Evolutionary conservation across 2,329 filamentous ascomycete genomes (phyloP), one percentile per base, ranked within the genome.

Genomic region (Penicillium hordei): DNA sequence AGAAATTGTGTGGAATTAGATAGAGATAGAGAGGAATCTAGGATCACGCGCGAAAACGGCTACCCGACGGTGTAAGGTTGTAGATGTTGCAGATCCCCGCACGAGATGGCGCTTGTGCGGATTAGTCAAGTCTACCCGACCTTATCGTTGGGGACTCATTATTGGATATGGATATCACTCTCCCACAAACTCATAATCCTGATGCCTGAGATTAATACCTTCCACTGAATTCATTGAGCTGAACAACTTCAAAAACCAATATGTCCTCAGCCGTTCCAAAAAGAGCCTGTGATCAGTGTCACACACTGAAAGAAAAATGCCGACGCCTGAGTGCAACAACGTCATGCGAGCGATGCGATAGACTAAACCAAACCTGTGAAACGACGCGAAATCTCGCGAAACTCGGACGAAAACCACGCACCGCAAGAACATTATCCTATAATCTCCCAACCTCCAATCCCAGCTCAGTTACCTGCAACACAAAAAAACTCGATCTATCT

Each of bases 241-340:
- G 12, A 29, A 45, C 10, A 31, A 2, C n/a, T 21, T n/a, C 12
- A 33, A 23, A 4, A 23, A 4, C 4, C 8, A 43, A n/a, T 5
- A 54, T 54, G 52, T n/a, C 51, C 8, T 7, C 2, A 0, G 8
- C 23, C 1, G 5, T 33, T 2, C 19, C 15, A 12, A 63, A 59
- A 53, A 33, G 57, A 54, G 62, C 61, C 8, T 65, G 61, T 39
- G 59, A 62, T 25, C 55, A 61, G 48, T 65, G 61, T 17, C 57
- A 63, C 31, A 48, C 36, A 1, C 10, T 63, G 2, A 63, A 65
- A 40, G 60, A 64, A 38, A 65, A 62, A 40, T 63, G 61, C 17
- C 59, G 59, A 40, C 55, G 59, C 9, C 10, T n/a, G 2, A 44
- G 19, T 21, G 3, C 19, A 8, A 36, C 42, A 5, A 15, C 13